Evolutionary conservation across 495 filamentous ascomycete genomes (phyloP).

Genomic region (Neurospora sp.): DNA sequence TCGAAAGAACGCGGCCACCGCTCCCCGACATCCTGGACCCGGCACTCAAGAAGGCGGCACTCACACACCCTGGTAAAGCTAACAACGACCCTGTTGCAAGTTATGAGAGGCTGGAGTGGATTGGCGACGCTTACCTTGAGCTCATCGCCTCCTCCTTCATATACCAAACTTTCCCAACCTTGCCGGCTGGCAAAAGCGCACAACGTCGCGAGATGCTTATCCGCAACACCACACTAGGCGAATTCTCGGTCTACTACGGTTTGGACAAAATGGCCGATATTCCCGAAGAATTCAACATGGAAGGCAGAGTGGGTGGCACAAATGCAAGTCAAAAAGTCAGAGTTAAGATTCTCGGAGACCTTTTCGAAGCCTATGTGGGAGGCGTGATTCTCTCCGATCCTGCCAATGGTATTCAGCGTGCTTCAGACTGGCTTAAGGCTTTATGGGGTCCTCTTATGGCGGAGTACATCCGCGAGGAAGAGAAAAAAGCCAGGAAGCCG

Average conservation of each 20-base stretch:
- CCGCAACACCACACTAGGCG: slow-evolving; percentile 65
- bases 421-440: slow-evolving; percentile 55
- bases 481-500: slow-evolving; percentile 17
- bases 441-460: slow-evolving; percentile 50
- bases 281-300: slow-evolving; percentile 32
- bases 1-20: slow-evolving; percentile 34
- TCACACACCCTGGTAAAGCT: slow-evolving; percentile 51
- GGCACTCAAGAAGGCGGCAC: slow-evolving; percentile 48
- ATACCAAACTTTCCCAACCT: slow-evolving; percentile 48
- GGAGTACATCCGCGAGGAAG: slow-evolving; percentile 33
- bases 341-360: slow-evolving; percentile 64
- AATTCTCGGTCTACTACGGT: slow-evolving; percentile 55
- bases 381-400: slow-evolving; percentile 60
- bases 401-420: slow-evolving; percentile 45
- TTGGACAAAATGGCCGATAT: slow-evolving; percentile 51
- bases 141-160: slow-evolving; percentile 57
- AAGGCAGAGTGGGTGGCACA: slow-evolving; percentile 21
- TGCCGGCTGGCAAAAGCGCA: slow-evolving; percentile 49
- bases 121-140: slow-evolving; percentile 69
- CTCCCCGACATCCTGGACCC: slow-evolving; percentile 51
- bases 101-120: slow-evolving; percentile 66
- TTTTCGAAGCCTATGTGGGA: slow-evolving; percentile 84
- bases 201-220: slow-evolving; percentile 61
- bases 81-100: slow-evolving; percentile 25
- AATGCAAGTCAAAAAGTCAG: slow-evolving; percentile 39